These are phyloP conservation scores for Sphagnum fallax DNA, from an alignment of 228 moss, liverwort and hornwort genomes.

Conservation along the genomic window DNA sequence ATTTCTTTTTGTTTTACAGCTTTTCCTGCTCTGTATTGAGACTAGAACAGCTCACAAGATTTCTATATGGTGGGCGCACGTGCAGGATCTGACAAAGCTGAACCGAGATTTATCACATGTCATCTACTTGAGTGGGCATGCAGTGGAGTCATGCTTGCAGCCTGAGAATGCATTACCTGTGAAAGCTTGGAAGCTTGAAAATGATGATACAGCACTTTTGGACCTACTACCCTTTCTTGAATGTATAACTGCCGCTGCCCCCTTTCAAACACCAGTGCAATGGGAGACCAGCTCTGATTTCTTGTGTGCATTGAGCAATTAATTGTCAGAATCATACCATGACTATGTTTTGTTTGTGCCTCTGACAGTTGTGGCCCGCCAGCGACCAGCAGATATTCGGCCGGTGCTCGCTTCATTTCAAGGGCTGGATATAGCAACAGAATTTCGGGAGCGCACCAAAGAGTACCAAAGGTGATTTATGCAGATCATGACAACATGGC, in stretches of 20 bases:
- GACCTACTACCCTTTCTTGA: constrained; percentile 93
- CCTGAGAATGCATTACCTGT: constrained; percentile 73
- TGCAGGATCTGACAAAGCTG: constrained; percentile 90
- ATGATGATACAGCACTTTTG: constrained; percentile 78
- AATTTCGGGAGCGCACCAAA: constrained; percentile 89
- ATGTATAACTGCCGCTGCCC: constrained; percentile 38
- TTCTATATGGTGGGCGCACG: background rate
- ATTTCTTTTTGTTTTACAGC: no score
- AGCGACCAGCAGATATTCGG: constrained; percentile 78
- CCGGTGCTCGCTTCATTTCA: constrained; percentile 81
- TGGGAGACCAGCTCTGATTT: background rate
- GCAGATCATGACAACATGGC: no score
- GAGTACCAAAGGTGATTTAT: constrained; percentile 73
- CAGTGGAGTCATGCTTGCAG: constrained; percentile 75
- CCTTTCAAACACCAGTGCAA: background rate
- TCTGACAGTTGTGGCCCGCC: constrained; percentile 78
- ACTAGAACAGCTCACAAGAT: no score
- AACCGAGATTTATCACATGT: constrained; percentile 85
- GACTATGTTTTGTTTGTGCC: background rate
- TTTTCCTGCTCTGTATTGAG: no score
- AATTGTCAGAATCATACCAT: background rate
- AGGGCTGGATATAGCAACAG: constrained; percentile 81
- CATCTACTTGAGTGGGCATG: constrained; percentile 88
- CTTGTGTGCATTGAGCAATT: no score
- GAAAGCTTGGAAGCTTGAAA: constrained; percentile 85